Conservation (phyloP, 352 stramenopile genomes). For the Hyaloperonospora arabidopsidis region DNA sequence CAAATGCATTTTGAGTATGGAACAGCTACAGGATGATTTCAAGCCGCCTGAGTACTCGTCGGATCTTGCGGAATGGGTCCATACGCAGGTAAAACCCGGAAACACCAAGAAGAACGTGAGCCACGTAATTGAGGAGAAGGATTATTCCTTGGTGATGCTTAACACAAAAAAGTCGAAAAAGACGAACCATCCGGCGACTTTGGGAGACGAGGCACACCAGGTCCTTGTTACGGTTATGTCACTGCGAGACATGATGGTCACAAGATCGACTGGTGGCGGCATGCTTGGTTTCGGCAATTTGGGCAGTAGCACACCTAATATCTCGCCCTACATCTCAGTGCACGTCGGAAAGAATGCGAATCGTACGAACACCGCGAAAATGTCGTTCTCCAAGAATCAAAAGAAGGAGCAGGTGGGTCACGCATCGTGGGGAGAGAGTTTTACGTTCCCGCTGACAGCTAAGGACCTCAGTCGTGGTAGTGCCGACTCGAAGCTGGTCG, state of each 20-base stretch:
- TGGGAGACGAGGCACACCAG: constrained; percentile 55
- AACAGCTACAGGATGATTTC: constrained; percentile 71
- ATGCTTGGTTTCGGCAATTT: constrained; percentile 67
- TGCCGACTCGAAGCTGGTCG: constrained; percentile 25
- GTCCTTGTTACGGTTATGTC: constrained; percentile 61
- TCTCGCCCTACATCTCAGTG: constrained; percentile 72
- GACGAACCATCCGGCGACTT: constrained; percentile 16
- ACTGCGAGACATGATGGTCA: constrained; percentile 52
- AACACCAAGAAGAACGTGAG: constrained; percentile 82
- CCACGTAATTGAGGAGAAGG: constrained; percentile 63
- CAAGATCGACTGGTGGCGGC: constrained; percentile 52
- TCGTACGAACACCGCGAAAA: constrained; percentile 64
- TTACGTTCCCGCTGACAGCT: constrained; percentile 59
- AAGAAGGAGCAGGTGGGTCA: constrained; percentile 42
- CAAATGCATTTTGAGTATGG: constrained; percentile 67
- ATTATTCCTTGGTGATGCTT: constrained; percentile 67
- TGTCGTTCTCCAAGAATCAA: constrained; percentile 37
- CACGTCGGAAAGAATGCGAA: constrained; percentile 66
- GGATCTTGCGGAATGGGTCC: constrained; percentile 71
- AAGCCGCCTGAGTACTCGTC: constrained; percentile 63
- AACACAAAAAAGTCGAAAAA: constrained; percentile 42
- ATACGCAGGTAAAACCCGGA: constrained; percentile 63
- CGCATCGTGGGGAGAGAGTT: constrained; percentile 71
- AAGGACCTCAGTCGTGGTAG: constrained; percentile 42
- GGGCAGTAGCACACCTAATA: constrained; percentile 68